Percentiles rank a stretch among this genome's conserved stretches.
phyloP scores from a whole-genome alignment of 2,329 filamentous ascomycete species.

The Aureobasidium subglaciale region DNA sequence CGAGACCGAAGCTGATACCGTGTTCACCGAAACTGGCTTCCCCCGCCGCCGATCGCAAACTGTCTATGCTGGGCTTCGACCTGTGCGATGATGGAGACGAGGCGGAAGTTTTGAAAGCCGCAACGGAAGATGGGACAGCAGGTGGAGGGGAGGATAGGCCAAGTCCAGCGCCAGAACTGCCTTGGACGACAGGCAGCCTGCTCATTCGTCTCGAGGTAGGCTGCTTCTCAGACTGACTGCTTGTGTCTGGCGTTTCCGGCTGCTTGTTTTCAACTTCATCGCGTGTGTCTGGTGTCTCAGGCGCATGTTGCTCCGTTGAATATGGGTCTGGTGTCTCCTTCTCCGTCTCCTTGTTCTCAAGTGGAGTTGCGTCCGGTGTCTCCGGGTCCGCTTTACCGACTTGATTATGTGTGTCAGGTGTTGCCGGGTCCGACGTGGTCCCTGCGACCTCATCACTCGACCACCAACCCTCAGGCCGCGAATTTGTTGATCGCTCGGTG shows the following conservation, averaged over 20 bases:
- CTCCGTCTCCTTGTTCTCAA: not conserved
- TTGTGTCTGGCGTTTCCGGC: not conserved
- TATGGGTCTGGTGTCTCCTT: not conserved
- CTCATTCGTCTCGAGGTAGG: not conserved
- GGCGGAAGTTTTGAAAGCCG: not conserved
- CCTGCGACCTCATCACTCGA: constrained; percentile 11
- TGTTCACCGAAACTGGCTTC: constrained; percentile 13
- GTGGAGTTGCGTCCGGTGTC: not conserved
- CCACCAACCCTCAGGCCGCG: constrained; percentile 16
- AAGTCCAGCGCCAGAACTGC: not conserved
- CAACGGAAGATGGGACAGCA: not conserved
- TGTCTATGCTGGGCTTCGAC: constrained; percentile 17
- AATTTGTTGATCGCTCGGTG: constrained; percentile 14
- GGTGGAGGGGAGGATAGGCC: constrained; percentile 5
- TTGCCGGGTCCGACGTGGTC: constrained; percentile 14
- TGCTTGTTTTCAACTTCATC: not conserved
- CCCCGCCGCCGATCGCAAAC: constrained; percentile 9
- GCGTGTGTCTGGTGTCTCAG: not conserved
- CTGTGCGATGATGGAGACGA: constrained; percentile 5
- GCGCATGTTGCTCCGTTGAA: too few relatives aligned
- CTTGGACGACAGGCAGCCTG: not conserved
- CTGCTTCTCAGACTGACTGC: not conserved
- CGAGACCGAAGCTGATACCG: constrained; percentile 9
- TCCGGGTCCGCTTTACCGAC: not conserved
- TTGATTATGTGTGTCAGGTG: constrained; percentile 1